phyloP scores from a whole-genome alignment of 2,329 filamentous ascomycete species.

The Curvularia sp. region DNA sequence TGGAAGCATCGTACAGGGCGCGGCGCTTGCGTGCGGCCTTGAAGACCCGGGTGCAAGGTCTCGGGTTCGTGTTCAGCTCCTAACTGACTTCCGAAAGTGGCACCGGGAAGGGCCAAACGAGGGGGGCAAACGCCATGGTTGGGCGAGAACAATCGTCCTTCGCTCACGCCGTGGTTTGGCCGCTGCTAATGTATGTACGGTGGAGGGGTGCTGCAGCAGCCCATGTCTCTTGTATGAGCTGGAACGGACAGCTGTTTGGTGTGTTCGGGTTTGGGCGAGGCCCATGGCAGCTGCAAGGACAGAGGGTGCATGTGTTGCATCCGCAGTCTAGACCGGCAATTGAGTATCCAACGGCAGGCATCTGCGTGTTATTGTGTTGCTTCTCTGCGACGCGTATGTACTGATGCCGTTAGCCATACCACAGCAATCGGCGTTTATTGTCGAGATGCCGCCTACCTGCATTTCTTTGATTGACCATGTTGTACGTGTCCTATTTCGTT shows the following conservation, averaged over 20 bases:
- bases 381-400: not conserved
- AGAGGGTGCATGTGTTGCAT: slow-evolving; percentile 1
- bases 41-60: slow-evolving; percentile 26
- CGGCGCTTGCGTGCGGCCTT: slow-evolving; percentile 16
- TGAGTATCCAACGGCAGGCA: not conserved
- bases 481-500: slow-evolving; percentile 13
- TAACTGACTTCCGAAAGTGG: slow-evolving; percentile 12
- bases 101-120: slow-evolving; percentile 9
- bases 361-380: not conserved
- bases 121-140: slow-evolving; percentile 12
- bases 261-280: slow-evolving; percentile 10
- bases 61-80: slow-evolving; percentile 25
- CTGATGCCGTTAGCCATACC: slow-evolving; percentile 2
- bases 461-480: slow-evolving; percentile 10
- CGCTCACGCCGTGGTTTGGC: slow-evolving; percentile 9
- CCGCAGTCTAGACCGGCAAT: slow-evolving; percentile 4
- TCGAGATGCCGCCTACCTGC: slow-evolving; percentile 10
- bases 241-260: not conserved
- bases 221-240: slow-evolving; percentile 3
- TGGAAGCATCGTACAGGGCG: slow-evolving; percentile 16
- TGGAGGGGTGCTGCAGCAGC: slow-evolving; percentile 13
- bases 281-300: slow-evolving; percentile 7
- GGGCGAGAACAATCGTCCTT: slow-evolving; percentile 5
- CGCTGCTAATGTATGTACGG: slow-evolving; percentile 13
- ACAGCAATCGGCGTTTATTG: not conserved